These are phyloP conservation scores for Cucurbita maxima DNA, from an alignment of 306 rosid genomes.

Conservation along the genomic window DNA sequence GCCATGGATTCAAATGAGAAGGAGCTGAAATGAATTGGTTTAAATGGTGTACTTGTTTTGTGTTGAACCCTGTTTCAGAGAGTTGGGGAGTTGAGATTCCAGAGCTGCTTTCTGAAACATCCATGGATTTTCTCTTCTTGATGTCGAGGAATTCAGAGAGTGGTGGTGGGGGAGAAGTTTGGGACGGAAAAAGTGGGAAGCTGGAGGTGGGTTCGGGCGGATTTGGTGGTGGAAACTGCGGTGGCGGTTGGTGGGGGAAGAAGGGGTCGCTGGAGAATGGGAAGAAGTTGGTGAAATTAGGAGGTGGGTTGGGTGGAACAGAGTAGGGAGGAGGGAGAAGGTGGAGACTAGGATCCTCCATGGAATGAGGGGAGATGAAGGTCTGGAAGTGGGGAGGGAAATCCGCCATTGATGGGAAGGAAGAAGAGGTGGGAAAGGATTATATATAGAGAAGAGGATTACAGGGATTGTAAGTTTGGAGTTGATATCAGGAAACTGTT, in stretches of 20 bases:
- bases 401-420: slow-evolving; percentile 47
- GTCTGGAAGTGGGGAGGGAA: slow-evolving; percentile 4
- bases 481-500: slow-evolving; percentile 1
- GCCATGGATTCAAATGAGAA: not conserved
- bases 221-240: slow-evolving; percentile 13
- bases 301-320: slow-evolving; percentile 10
- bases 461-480: not conserved
- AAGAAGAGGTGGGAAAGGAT: not conserved
- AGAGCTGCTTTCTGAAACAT: slow-evolving; percentile 36
- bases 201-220: not conserved
- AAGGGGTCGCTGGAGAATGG: slow-evolving; percentile 25
- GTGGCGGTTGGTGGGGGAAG: slow-evolving; percentile 13
- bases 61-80: slow-evolving; percentile 39
- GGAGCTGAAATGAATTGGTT: not conserved
- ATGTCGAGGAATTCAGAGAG: slow-evolving; percentile 10
- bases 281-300: slow-evolving; percentile 29
- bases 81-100: slow-evolving; percentile 44
- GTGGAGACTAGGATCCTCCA: slow-evolving; percentile 45
- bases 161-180: not conserved
- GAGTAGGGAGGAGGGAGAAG: slow-evolving; percentile 26
- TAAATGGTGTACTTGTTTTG: slow-evolving; percentile 19
- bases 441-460: slow-evolving; percentile 26
- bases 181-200: not conserved
- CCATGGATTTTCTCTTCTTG: slow-evolving; percentile 49
- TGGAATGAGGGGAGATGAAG: too few relatives aligned